Evolutionary conservation across 306 rosid species (phyloP).

Genomic region (Cucurbita ficifolia): DNA sequence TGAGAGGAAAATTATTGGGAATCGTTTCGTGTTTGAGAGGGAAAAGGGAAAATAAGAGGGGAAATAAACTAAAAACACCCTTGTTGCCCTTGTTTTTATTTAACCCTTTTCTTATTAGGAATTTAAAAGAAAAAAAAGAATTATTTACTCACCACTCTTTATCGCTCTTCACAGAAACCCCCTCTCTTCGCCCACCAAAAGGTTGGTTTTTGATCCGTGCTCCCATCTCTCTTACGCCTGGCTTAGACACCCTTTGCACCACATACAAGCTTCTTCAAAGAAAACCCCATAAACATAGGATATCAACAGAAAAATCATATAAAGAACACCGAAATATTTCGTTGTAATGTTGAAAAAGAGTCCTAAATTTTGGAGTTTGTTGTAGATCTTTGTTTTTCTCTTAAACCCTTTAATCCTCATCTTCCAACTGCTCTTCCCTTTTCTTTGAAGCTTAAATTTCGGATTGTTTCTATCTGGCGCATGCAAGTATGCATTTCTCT

Average conservation of each 20-base stretch:
- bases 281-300: not conserved
- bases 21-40: not conserved
- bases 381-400: constrained; percentile 7
- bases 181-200: not conserved
- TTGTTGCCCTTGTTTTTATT: not conserved
- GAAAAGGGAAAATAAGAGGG: not conserved
- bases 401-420: constrained; percentile 7
- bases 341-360: constrained; percentile 8
- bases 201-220: constrained; percentile 2
- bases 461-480: not conserved
- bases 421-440: not conserved
- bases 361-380: not conserved
- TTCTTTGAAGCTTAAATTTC: not conserved
- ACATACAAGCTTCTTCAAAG: constrained; percentile 1
- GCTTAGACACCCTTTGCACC: constrained; percentile 4
- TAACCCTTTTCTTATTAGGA: not conserved
- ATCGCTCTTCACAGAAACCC: constrained; percentile 2
- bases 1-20: not conserved
- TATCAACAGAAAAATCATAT: not conserved
- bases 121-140: not conserved
- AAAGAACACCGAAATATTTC: not conserved
- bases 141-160: not conserved
- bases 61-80: not conserved
- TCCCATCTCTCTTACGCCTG: constrained; percentile 5
- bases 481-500: constrained; percentile 3